These are phyloP conservation scores for Moesziomyces parantarcticus DNA, from an alignment of 1,284 basidiomycete species.

Conservation along the genomic window DNA sequence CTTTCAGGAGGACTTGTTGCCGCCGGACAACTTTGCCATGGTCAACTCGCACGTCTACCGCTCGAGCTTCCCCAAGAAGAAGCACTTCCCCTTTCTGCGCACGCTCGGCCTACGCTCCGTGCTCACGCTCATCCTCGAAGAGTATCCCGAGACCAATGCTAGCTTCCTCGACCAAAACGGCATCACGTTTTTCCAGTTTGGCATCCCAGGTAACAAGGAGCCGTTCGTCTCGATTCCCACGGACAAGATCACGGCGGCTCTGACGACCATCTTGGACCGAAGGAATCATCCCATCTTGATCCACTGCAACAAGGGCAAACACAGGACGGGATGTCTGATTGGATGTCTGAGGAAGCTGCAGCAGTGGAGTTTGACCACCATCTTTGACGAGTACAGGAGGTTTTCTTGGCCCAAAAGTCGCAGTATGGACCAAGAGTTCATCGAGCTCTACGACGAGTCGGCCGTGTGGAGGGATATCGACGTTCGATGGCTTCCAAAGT, in stretches of 20 bases:
- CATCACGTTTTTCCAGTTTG: constrained; percentile 71
- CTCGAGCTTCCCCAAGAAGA: constrained; percentile 71
- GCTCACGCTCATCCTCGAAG: constrained; percentile 71
- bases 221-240: constrained; percentile 69
- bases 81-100: constrained; percentile 72
- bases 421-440: constrained; percentile 73
- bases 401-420: constrained; percentile 72
- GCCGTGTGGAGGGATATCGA: constrained; percentile 41
- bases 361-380: constrained; percentile 72
- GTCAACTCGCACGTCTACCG: constrained; percentile 71
- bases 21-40: constrained; percentile 68
- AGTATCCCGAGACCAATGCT: constrained; percentile 72
- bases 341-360: constrained; percentile 73
- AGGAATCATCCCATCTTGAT: constrained; percentile 73
- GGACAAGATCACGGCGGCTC: constrained; percentile 72
- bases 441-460: constrained; percentile 69
- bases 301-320: constrained; percentile 75
- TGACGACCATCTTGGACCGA: constrained; percentile 72
- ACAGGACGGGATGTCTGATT: constrained; percentile 73
- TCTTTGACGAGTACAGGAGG: constrained; percentile 73
- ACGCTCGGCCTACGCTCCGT: constrained; percentile 72
- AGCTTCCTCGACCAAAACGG: constrained; percentile 69
- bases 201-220: constrained; percentile 73
- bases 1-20: constrained; percentile 52
- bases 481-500: constrained; percentile 37